Percentiles rank a stretch among this genome's conserved stretches.
Conservation (phyloP, 208 protist genomes). For the Zelonia costaricensis region DNA sequence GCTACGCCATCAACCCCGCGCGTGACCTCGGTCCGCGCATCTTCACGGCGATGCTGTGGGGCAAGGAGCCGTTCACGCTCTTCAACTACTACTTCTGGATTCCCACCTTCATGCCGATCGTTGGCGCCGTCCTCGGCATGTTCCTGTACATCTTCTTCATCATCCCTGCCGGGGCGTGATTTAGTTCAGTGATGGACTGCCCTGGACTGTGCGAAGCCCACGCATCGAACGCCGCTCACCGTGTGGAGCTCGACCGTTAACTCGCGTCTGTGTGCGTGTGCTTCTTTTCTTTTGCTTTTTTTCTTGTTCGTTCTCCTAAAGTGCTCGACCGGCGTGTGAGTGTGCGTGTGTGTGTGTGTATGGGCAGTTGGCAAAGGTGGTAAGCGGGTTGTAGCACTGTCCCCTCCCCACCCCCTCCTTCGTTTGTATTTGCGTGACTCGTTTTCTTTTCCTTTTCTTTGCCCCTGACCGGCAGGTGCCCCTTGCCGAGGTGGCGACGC, state of each 20-base stretch:
- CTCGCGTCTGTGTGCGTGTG: neutral
- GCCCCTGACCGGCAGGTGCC: neutral
- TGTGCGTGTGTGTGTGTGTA: neutral
- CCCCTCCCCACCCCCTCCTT: neutral
- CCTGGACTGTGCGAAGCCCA: neutral
- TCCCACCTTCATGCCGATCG: slow-evolving; percentile 30
- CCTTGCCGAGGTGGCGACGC: neutral
- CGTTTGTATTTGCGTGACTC: neutral
- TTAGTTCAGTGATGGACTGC: neutral
- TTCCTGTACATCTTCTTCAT: slow-evolving; percentile 52
- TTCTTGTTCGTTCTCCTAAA: neutral
- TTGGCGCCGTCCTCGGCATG: slow-evolving; percentile 35
- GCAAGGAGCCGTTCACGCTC: slow-evolving; percentile 34
- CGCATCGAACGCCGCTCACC: neutral
- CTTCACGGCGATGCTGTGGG: slow-evolving; percentile 38
- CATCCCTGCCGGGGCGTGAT: slow-evolving; percentile 9
- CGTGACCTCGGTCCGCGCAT: slow-evolving; percentile 52
- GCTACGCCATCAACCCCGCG: slow-evolving; percentile 53
- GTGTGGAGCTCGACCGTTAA: neutral
- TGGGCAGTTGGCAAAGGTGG: neutral
- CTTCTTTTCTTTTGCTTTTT: neutral
- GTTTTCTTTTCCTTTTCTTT: neutral
- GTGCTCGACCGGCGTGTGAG: neutral
- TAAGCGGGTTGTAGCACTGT: neutral
- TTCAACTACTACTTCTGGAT: slow-evolving; percentile 55